Conservation (phyloP, 257 asterid genomes). For the Solanum pennellii region DNA sequence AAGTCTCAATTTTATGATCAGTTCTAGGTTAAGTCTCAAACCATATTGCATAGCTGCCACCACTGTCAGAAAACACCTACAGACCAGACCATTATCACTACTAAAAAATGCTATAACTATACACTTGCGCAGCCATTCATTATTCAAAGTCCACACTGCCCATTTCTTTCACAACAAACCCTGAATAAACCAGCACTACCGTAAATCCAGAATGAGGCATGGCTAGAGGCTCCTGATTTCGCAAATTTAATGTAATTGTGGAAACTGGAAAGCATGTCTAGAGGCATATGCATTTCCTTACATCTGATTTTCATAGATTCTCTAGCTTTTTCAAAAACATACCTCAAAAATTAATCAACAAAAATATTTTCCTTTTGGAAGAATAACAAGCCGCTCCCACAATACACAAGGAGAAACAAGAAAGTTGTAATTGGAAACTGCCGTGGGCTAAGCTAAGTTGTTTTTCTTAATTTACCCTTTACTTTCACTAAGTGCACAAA, state of each 20-base stretch:
- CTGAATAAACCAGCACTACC: background rate
- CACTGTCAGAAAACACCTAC: background rate
- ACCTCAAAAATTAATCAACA: background rate
- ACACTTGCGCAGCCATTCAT: background rate
- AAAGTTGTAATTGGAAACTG: background rate
- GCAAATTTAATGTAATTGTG: background rate
- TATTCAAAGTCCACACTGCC: background rate
- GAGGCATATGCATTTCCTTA: background rate
- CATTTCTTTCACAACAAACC: background rate
- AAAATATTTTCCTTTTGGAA: background rate
- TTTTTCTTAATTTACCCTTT: background rate
- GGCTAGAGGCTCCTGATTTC: background rate
- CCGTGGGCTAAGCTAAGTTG: background rate
- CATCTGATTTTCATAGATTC: background rate
- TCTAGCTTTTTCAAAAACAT: background rate
- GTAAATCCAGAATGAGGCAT: background rate
- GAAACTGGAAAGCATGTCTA: background rate
- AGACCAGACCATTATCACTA: background rate
- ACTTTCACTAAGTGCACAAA: background rate
- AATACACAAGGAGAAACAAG: background rate
- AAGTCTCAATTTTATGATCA: background rate
- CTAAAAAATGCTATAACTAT: background rate
- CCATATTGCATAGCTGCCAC: background rate
- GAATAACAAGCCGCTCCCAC: background rate
- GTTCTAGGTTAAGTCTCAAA: background rate